Base-by-base conservation (phyloP, 331 rosid genomes). In the Telfairia occidentalis region DNA sequence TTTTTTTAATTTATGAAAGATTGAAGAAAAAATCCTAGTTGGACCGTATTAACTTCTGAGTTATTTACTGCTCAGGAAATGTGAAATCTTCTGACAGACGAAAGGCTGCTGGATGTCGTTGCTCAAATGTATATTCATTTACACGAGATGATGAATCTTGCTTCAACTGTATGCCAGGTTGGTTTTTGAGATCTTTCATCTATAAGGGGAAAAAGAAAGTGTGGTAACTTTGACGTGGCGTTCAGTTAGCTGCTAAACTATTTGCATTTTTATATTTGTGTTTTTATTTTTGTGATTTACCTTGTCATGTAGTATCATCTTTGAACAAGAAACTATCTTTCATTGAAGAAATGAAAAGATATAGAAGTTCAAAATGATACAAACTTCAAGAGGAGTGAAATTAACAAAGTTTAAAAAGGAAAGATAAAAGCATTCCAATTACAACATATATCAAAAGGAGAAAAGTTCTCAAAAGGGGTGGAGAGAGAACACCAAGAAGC, bases 141-240 rank as follows among this genome's bases (percentile, higher is more conserved):
- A 43, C 84, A 4, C 92, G 84, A 82, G 90, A 85, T 75, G 87
- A 82, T 77, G 88, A 84, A 38, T 78, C 73, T 73, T 89, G 85
- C 86, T 93, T 82, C 80, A 81, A 81, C 80, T 93, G 91, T 82
- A 77, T 80, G 71, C 74, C 95, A 87, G 97, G 98, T 93, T 45
- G 66, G 80, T 76, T 37, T 82, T 37, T 74, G 67, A 53, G 21
- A 57, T 35, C 15, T 29, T 46, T 66, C 64, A 76, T 24, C 8
- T 38, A 74, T 72, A 64, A 74, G 60, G 53, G 40, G 34, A 37
- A 32, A 16, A 55, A 34, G 3, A 35, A 21, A 28, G 53, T 42
- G 19, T 5, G 23, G 8, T 58, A 10, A 43, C 78, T 57, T 58
- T 2, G 21, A 34, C 24, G 1, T 38, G 48, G 58, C 72, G 26